Evolutionary conservation across 345 rosid species (phyloP).

Genomic region (Syzygium oleosum): DNA sequence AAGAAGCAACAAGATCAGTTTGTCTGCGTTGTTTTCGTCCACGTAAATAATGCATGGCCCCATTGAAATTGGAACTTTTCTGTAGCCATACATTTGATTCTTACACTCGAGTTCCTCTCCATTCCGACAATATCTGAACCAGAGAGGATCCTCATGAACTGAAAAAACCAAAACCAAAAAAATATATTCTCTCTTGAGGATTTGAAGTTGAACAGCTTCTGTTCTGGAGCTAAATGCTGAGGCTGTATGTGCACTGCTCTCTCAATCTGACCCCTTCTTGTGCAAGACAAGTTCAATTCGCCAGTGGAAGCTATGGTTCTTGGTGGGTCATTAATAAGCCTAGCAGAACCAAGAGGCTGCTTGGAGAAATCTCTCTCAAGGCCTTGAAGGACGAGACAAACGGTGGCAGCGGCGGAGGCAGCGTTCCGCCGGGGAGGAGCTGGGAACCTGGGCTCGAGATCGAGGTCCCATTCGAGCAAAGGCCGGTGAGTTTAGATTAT

Average conservation of each 20-base stretch:
- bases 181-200: neutral
- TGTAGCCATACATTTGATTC: neutral
- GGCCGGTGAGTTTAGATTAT: conserved; percentile 48
- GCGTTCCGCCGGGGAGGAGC: conserved; percentile 53
- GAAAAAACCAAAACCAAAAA: neutral
- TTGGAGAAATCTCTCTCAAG: conserved; percentile 24
- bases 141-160: neutral
- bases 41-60: conserved; percentile 10
- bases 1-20: neutral
- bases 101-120: neutral
- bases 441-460: conserved; percentile 91
- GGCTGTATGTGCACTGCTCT: conserved; percentile 45
- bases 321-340: conserved; percentile 20
- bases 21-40: conserved; percentile 1
- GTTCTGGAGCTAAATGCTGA: conserved; percentile 39
- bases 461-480: conserved; percentile 84
- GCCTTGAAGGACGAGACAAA: conserved; percentile 56
- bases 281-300: conserved; percentile 34
- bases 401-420: conserved; percentile 39
- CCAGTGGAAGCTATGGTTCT: conserved; percentile 22
- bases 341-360: conserved; percentile 17
- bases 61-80: neutral
- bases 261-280: conserved; percentile 30
- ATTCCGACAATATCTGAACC: neutral
- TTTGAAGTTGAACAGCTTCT: neutral